Conservation (phyloP, 2,329 filamentous ascomycete species). For the Neocucurbitaria cava region DNA sequence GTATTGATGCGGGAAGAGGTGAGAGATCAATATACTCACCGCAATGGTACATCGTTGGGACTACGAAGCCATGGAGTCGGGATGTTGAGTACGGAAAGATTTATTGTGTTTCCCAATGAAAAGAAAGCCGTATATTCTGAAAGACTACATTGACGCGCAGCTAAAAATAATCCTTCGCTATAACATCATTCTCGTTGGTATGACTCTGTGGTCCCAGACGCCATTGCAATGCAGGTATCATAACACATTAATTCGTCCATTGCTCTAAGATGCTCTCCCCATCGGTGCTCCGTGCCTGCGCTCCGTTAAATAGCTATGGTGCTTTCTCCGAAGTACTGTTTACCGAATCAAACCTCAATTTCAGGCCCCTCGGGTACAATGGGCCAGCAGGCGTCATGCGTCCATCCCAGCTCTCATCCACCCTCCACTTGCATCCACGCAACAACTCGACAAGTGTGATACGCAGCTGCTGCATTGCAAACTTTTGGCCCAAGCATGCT, state of each 20-base stretch:
- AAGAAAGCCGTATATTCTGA: neutral
- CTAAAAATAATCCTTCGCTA: neutral
- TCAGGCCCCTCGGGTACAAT: slow-evolving; percentile 26
- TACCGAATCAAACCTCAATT: slow-evolving; percentile 25
- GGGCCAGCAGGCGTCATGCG: slow-evolving; percentile 37
- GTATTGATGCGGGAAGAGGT: neutral
- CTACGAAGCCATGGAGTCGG: neutral
- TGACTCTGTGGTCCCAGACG: neutral
- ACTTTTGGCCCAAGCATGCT: slow-evolving; percentile 52
- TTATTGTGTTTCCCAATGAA: neutral
- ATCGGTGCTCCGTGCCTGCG: neutral
- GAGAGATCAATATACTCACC: neutral
- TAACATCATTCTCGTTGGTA: neutral
- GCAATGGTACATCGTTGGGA: neutral
- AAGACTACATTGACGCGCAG: neutral
- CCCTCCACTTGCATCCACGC: slow-evolving; percentile 29
- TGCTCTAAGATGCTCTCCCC: neutral
- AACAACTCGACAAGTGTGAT: slow-evolving; percentile 42
- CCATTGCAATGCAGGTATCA: neutral
- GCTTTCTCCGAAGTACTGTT: neutral
- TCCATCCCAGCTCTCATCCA: slow-evolving; percentile 35
- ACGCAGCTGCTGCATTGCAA: slow-evolving; percentile 49
- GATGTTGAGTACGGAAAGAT: neutral
- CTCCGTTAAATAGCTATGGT: neutral
- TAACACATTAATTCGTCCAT: neutral